phyloP scores from a whole-genome alignment of 108 stramenopile genomes.

The Mediolabrus comicus region DNA sequence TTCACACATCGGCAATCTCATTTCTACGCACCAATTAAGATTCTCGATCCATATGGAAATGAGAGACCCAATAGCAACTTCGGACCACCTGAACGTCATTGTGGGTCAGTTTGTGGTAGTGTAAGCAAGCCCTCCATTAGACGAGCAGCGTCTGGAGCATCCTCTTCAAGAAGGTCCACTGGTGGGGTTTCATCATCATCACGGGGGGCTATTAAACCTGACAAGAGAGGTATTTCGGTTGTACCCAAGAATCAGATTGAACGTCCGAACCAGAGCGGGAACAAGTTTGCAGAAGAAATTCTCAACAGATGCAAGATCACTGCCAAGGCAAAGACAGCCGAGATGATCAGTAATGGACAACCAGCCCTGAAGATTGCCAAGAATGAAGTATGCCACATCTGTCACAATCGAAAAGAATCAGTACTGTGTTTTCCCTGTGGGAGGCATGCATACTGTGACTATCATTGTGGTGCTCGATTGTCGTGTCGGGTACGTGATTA shows the following conservation, averaged over 20 bases:
- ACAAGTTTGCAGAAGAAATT: constrained; percentile 29
- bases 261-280: constrained; percentile 3
- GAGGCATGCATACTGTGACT: constrained; percentile 55
- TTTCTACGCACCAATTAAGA: constrained; percentile 47
- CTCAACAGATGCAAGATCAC: constrained; percentile 27
- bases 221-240: constrained; percentile 7
- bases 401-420: constrained; percentile 47
- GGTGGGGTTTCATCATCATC: background rate
- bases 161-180: background rate
- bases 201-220: constrained; percentile 12
- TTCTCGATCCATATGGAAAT: constrained; percentile 43
- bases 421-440: constrained; percentile 55
- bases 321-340: constrained; percentile 4
- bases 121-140: background rate
- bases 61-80: constrained; percentile 30
- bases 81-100: constrained; percentile 13
- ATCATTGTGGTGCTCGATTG: constrained; percentile 55
- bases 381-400: constrained; percentile 67
- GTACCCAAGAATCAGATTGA: constrained; percentile 25
- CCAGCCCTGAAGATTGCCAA: background rate
- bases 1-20: constrained; percentile 23
- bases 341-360: constrained; percentile 8
- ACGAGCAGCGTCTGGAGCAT: background rate
- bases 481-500: constrained; percentile 21
- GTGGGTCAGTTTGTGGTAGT: constrained; percentile 4